Conservation (phyloP, 352 stramenopile genomes). For the Pythium phragmiticola region DNA sequence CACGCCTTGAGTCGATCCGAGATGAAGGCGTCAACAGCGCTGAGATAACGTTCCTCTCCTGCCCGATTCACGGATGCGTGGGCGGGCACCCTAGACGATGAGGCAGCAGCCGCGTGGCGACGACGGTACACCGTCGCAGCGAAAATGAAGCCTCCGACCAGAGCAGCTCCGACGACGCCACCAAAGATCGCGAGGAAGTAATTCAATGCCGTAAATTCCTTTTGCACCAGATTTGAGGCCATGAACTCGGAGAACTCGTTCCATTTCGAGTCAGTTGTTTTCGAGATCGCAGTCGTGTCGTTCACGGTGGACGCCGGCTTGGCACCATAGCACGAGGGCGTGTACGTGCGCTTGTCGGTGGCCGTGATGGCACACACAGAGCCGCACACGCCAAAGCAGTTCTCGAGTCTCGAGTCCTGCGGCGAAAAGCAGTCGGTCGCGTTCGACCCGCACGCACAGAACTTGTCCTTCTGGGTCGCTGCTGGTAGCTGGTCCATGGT, state of each 20-base stretch:
- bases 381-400: constrained; percentile 60
- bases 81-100: constrained; percentile 2
- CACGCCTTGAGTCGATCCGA: constrained; percentile 36
- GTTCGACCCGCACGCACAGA: constrained; percentile 46
- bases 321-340: constrained; percentile 37
- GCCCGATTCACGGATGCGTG: too few species aligned
- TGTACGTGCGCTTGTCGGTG: constrained; percentile 39
- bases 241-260: constrained; percentile 39
- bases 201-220: constrained; percentile 53
- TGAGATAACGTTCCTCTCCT: constrained; percentile 26
- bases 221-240: constrained; percentile 34
- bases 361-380: constrained; percentile 46
- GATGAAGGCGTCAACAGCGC: constrained; percentile 32
- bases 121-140: constrained; percentile 23
- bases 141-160: constrained; percentile 52
- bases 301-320: constrained; percentile 1
- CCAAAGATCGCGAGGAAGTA: constrained; percentile 53
- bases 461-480: constrained; percentile 39
- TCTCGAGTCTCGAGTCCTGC: constrained; percentile 45
- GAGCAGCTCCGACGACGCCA: constrained; percentile 32
- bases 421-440: constrained; percentile 47
- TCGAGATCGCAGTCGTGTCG: background rate
- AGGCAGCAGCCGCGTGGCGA: constrained; percentile 17
- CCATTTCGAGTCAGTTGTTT: constrained; percentile 32
- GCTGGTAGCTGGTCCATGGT: constrained; percentile 52